Evolutionary conservation across 345 rosid genomes (phyloP).

Genomic region (Aurinia saxatilis): DNA sequence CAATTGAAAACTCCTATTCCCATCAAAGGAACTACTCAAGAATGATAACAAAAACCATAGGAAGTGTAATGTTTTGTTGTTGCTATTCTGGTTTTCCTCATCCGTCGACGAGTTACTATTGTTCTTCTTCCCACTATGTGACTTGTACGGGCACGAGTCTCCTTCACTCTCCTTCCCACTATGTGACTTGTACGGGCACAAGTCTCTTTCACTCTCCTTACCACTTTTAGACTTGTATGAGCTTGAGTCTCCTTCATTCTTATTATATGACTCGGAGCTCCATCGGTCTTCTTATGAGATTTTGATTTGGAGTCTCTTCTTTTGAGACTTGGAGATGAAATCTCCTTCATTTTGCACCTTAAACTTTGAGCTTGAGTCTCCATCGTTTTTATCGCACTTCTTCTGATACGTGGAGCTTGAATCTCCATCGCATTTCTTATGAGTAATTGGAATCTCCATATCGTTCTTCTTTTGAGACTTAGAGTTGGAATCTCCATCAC

Average conservation of each 20-base stretch:
- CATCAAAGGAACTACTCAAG: too few relatives aligned
- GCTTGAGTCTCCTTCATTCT: background rate
- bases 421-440: constrained; percentile 4
- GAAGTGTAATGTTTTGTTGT: constrained; percentile 18
- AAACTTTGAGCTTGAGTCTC: background rate
- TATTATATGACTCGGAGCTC: background rate
- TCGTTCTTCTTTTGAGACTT: background rate
- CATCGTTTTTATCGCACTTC: background rate
- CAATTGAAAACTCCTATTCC: too few relatives aligned
- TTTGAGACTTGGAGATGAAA: background rate
- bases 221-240: constrained; percentile 1
- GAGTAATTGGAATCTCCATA: background rate
- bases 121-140: constrained; percentile 17
- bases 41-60: too few relatives aligned
- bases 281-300: background rate
- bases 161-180: constrained; percentile 4
- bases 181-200: background rate
- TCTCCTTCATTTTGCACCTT: background rate
- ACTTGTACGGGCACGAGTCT: constrained; percentile 3
- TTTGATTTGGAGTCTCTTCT: background rate
- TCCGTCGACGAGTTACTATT: constrained; percentile 23
- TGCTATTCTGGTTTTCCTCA: constrained; percentile 14
- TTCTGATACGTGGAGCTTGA: background rate
- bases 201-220: constrained; percentile 14
- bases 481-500: background rate